These are phyloP conservation scores for Penicillium sp. DNA, from an alignment of 2,329 filamentous ascomycete genomes.

Conservation along the genomic window DNA sequence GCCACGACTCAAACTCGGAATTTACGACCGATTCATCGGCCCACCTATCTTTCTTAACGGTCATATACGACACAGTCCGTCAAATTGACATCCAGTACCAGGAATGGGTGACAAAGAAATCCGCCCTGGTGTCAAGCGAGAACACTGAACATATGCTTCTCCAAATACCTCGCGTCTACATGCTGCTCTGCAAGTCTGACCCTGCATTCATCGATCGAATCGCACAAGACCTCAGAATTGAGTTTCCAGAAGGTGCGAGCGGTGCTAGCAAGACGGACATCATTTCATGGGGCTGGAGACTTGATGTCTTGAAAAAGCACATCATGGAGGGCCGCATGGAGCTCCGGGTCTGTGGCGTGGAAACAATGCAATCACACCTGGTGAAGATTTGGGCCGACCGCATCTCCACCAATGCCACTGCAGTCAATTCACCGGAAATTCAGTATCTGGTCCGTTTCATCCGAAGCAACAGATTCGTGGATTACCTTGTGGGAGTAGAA, in stretches of 20 bases:
- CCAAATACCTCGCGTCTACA: slow-evolving; percentile 31
- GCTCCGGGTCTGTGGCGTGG: slow-evolving; percentile 74
- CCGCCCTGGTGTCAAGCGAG: slow-evolving; percentile 43
- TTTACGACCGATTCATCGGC: slow-evolving; percentile 15
- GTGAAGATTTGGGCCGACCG: slow-evolving; percentile 63
- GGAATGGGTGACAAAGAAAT: slow-evolving; percentile 42
- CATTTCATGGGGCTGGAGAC: slow-evolving; percentile 60
- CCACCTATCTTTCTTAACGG: slow-evolving; percentile 18
- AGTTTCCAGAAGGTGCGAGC: slow-evolving; percentile 29
- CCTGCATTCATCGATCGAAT: slow-evolving; percentile 34
- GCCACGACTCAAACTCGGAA: slow-evolving; percentile 18
- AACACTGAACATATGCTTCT: slow-evolving; percentile 38
- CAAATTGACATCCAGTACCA: slow-evolving; percentile 39
- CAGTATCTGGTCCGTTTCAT: slow-evolving; percentile 69
- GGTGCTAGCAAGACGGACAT: slow-evolving; percentile 33
- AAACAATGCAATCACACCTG: slow-evolving; percentile 69
- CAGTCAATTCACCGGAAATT: slow-evolving; percentile 55
- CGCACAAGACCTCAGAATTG: slow-evolving; percentile 35
- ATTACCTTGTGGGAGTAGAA: slow-evolving; percentile 85
- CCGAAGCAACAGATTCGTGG: slow-evolving; percentile 67
- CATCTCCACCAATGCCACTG: slow-evolving; percentile 45
- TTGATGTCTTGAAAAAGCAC: slow-evolving; percentile 66
- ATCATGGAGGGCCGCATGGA: slow-evolving; percentile 88
- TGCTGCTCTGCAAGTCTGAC: slow-evolving; percentile 29
- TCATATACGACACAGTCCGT: slow-evolving; percentile 30